phyloP scores from a whole-genome alignment of 257 asterid genomes.

The Prunella vulgaris region DNA sequence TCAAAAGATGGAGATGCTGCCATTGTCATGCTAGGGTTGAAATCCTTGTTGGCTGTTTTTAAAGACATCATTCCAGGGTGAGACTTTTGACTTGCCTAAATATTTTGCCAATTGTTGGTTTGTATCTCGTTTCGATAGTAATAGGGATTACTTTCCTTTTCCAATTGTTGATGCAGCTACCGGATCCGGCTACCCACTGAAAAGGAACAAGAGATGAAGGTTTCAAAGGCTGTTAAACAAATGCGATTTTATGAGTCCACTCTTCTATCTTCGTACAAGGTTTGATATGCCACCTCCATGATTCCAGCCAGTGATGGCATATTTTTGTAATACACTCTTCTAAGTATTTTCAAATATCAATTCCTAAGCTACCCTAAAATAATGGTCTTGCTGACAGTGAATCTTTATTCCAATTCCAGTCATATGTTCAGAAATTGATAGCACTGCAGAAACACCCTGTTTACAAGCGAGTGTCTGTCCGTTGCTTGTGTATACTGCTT shows the following conservation, averaged over 20 bases:
- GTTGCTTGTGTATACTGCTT: constrained; percentile 80
- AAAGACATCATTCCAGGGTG: constrained; percentile 97
- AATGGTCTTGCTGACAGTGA: constrained; percentile 21
- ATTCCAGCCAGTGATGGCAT: constrained; percentile 11
- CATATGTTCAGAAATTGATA: constrained; percentile 73
- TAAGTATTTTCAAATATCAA: background rate
- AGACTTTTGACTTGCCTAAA: constrained; percentile 16
- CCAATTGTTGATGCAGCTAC: constrained; percentile 48
- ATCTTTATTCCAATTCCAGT: constrained; percentile 41
- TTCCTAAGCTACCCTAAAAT: background rate
- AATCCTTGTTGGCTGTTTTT: constrained; percentile 92
- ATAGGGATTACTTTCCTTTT: constrained; percentile 15
- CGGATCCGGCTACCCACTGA: constrained; percentile 94
- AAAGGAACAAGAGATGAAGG: constrained; percentile 92
- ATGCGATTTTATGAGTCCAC: constrained; percentile 76
- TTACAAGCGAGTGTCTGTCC: constrained; percentile 65
- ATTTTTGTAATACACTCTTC: background rate
- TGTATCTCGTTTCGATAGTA: background rate
- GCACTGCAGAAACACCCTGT: constrained; percentile 57
- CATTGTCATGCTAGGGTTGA: constrained; percentile 61
- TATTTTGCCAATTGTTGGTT: constrained; percentile 1
- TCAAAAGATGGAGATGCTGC: constrained; percentile 57
- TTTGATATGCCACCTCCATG: constrained; percentile 21
- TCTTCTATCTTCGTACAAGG: constrained; percentile 83
- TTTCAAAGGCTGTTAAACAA: constrained; percentile 78